Evolutionary conservation across 495 filamentous ascomycete genomes (phyloP).

Genomic region (Annulohypoxylon maeteangense): DNA sequence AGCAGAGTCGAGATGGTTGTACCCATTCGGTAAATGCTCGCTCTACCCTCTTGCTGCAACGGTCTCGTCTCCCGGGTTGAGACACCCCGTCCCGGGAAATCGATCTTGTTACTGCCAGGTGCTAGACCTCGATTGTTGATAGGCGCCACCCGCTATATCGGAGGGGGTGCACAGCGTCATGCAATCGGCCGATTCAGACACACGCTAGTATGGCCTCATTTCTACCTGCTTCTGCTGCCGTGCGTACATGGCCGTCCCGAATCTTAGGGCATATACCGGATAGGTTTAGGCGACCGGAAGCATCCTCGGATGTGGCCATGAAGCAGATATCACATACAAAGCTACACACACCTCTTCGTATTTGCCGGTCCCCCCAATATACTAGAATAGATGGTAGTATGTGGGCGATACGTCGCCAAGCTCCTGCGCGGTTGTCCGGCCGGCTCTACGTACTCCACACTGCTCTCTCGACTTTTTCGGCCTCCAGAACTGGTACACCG

Average conservation of each 20-base stretch:
- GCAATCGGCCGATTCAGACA: conserved; percentile 46
- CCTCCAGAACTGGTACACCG: conserved; percentile 35
- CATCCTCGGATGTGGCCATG: conserved; percentile 41
- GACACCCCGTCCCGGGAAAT: conserved; percentile 33
- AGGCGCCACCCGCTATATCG: conserved; percentile 41
- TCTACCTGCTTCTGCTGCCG: conserved; percentile 34
- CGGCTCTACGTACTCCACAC: conserved; percentile 27
- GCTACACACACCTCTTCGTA: conserved; percentile 29
- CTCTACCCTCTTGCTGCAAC: conserved; percentile 20
- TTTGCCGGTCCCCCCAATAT: conserved; percentile 42
- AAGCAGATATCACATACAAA: conserved; percentile 32
- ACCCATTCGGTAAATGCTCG: conserved; percentile 25
- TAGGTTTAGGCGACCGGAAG: conserved; percentile 39
- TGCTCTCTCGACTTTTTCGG: conserved; percentile 30
- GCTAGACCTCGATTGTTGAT: conserved; percentile 29
- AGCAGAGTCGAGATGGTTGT: conserved; percentile 15
- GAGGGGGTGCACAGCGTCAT: conserved; percentile 43
- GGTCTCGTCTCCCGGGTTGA: conserved; percentile 28
- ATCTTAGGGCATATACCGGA: conserved; percentile 34
- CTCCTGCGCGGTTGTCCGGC: conserved; percentile 22
- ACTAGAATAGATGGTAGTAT: conserved; percentile 35
- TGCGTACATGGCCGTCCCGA: conserved; percentile 38
- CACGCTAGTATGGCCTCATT: conserved; percentile 37
- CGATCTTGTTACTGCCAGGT: conserved; percentile 10
- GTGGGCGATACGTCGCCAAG: conserved; percentile 29